Base-by-base conservation (phyloP, 495 filamentous ascomycete species). In the Rhypophila decipiens region DNA sequence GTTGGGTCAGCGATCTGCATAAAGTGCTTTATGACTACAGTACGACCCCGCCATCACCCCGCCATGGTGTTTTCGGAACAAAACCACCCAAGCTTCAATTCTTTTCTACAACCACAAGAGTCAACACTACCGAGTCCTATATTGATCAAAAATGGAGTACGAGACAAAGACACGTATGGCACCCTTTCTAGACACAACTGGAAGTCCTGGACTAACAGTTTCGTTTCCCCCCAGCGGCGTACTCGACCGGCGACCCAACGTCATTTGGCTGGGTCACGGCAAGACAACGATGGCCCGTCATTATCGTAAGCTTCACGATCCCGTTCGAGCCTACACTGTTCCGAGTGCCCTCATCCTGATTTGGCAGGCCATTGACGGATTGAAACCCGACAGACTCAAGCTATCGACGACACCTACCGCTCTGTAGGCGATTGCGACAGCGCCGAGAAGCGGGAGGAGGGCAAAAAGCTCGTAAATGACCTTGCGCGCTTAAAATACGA, bases 401-500 rank as follows among this genome's bases (percentile, higher is more conserved):
- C 86, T 22, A 96, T 98, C 62, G 91, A 97, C 62, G 90, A 97
- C 62, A 75, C 91, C 18, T 90, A 96, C 67, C 85, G 85, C 4
- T 77, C 85, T 17, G 82, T 88, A 0, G 74, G 74, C 18, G 69
- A 72, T 22, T 75, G 76, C 19, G 71, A 72, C 11, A 79, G 87
- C 27, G 61, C 76, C 1, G 79, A 78, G 33, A 85, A 87, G 63
- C 62, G 67, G 13, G 76, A 76, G 21, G 93, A 98, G 57, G 93
- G 93, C 50, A 96, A 95, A 69, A 70, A 64, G 50, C 93, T 98
- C 50, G 76, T 95, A 31, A 82, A 83, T 62, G 78, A 84, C 44
- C 72, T 98, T 2, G 84, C 86, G 12, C 80, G 76, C 57, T 74
- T 98, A 51, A 98, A 98, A 69, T 95, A 97, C 68, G 91, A 98